Conservation (phyloP, 352 stramenopile species). For the Globisporangium cylindrosporum region DNA sequence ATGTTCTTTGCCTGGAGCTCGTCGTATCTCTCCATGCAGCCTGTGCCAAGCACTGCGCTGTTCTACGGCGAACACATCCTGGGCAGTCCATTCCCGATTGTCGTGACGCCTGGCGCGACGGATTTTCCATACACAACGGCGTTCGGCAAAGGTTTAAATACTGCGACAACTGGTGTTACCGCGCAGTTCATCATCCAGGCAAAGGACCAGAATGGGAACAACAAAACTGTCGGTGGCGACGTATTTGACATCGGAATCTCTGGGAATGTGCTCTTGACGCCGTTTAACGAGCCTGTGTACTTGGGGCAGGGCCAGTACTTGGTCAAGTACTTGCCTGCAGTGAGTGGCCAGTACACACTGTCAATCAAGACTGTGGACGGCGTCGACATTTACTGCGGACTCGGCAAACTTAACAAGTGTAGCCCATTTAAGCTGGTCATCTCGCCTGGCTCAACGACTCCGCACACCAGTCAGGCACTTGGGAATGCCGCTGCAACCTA, state of each 20-base stretch:
- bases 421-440: conserved; percentile 92
- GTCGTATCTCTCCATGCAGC: conserved; percentile 81
- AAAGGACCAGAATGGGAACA: conserved; percentile 92
- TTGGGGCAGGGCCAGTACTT: conserved; percentile 90
- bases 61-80: conserved; percentile 92
- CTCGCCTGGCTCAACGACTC: conserved; percentile 81
- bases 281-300: conserved; percentile 80
- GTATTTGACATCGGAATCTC: conserved; percentile 67
- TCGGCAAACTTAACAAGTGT: conserved; percentile 90
- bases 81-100: conserved; percentile 90
- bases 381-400: conserved; percentile 95
- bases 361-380: conserved; percentile 89
- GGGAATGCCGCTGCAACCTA: conserved; percentile 52
- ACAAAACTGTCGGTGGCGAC: conserved; percentile 83
- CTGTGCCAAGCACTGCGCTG: conserved; percentile 78
- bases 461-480: conserved; percentile 88
- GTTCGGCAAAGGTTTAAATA: conserved; percentile 70
- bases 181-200: conserved; percentile 93
- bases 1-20: conserved; percentile 92
- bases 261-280: conserved; percentile 44
- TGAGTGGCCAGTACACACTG: conserved; percentile 88
- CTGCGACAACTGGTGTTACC: conserved; percentile 78
- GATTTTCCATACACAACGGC: conserved; percentile 95
- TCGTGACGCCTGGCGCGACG: conserved; percentile 89
- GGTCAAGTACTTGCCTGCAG: conserved; percentile 82